phyloP scores from a whole-genome alignment of 2,329 filamentous ascomycete genomes.

The Fusarium devonianum region DNA sequence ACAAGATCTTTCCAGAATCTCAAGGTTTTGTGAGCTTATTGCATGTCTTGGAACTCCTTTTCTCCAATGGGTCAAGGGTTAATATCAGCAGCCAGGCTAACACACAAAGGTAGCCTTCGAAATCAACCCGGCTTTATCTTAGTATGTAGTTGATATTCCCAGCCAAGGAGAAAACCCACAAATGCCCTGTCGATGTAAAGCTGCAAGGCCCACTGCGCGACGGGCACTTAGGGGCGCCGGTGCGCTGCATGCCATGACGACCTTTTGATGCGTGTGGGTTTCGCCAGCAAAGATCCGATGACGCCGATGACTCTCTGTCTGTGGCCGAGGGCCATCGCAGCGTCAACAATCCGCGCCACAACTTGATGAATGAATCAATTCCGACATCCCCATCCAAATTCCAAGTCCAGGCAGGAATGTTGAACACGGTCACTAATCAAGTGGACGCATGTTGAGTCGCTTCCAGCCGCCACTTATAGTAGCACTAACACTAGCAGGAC shows the following conservation, averaged over 20 bases:
- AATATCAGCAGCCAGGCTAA: slow-evolving; percentile 25
- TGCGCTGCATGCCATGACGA: slow-evolving; percentile 37
- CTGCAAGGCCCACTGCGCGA: slow-evolving; percentile 20
- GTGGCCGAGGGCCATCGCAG: slow-evolving; percentile 4
- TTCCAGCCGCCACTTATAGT: slow-evolving; percentile 4
- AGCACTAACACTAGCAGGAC: slow-evolving; percentile 19
- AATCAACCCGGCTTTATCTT: too few species aligned
- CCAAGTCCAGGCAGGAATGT: slow-evolving; percentile 28
- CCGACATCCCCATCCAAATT: background rate
- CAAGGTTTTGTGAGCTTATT: slow-evolving; percentile 13
- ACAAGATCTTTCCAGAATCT: slow-evolving; percentile 26
- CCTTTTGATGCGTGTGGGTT: slow-evolving; percentile 25
- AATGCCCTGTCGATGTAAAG: slow-evolving; percentile 23
- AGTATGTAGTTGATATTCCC: slow-evolving; percentile 24
- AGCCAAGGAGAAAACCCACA: slow-evolving; percentile 20
- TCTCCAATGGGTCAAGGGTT: slow-evolving; percentile 17
- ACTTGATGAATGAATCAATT: slow-evolving; percentile 17
- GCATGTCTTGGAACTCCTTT: slow-evolving; percentile 36
- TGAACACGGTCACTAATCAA: slow-evolving; percentile 26
- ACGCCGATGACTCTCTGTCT: slow-evolving; percentile 23
- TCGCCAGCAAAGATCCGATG: slow-evolving; percentile 17
- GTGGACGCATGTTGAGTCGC: slow-evolving; percentile 27
- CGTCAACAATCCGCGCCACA: slow-evolving; percentile 20
- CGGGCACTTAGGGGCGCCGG: slow-evolving; percentile 21
- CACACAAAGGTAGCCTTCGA: too few species aligned